These are phyloP conservation scores for Cladophialophora carrionii DNA, from an alignment of 2,329 filamentous ascomycete genomes.

Conservation along the genomic window DNA sequence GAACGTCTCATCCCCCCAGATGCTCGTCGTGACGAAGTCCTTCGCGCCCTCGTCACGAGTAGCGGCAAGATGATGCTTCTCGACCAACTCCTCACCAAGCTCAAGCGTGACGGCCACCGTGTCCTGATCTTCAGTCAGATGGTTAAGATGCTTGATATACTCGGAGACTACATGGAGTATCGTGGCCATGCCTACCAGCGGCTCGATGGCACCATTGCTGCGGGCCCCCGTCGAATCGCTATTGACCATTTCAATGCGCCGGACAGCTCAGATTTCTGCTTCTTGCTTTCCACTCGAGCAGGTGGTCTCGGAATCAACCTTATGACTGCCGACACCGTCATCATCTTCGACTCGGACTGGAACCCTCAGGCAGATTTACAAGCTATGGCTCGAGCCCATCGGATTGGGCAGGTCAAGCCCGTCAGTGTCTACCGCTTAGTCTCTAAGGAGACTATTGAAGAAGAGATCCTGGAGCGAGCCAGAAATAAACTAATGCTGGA, in stretches of 20 bases:
- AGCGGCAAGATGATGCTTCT: conserved; percentile 99
- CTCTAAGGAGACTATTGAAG: conserved; percentile 97
- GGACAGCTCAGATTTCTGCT: conserved; percentile 93
- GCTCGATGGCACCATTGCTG: conserved; percentile 90
- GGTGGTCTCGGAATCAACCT: conserved; percentile 98
- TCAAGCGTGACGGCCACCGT: conserved; percentile 90
- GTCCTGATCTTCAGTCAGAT: conserved; percentile 99
- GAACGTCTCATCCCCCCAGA: conserved; percentile 82
- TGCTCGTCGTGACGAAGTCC: conserved; percentile 80
- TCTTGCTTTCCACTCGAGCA: conserved; percentile 89
- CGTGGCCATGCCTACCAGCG: conserved; percentile 95
- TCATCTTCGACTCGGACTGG: conserved; percentile 98
- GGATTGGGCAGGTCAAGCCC: conserved; percentile 93
- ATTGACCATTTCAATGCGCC: conserved; percentile 99
- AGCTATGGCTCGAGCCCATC: conserved; percentile 96
- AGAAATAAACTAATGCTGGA: conserved; percentile 97
- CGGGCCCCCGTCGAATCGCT: conserved; percentile 82
- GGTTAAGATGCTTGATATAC: conserved; percentile 97
- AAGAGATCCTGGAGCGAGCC: conserved; percentile 93
- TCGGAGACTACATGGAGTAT: conserved; percentile 89
- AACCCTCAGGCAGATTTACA: conserved; percentile 98
- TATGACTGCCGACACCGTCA: conserved; percentile 97
- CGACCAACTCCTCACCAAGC: conserved; percentile 89
- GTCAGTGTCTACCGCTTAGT: conserved; percentile 96
- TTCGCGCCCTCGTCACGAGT: conserved; percentile 91